Evolutionary conservation across 371 early-diverging fungal species (phyloP).

Genomic region (Circinella umbellata): DNA sequence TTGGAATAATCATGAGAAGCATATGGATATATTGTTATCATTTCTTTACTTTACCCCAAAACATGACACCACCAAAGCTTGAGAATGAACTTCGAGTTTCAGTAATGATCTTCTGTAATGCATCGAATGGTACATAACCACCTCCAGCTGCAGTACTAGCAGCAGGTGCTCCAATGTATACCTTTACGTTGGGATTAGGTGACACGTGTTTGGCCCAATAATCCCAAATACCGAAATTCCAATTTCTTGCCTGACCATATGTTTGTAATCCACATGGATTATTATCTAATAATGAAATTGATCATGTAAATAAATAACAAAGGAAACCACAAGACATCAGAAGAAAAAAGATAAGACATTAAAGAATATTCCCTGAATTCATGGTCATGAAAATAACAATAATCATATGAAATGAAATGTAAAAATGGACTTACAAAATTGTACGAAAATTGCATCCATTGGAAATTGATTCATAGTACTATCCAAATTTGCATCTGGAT

Average conservation of each 20-base stretch:
- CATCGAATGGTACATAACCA: slow-evolving; percentile 51
- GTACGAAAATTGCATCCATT: slow-evolving; percentile 75
- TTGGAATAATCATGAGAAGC: too few species aligned
- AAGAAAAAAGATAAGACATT: too few species aligned
- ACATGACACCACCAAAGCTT: slow-evolving; percentile 71
- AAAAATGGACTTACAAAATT: slow-evolving; percentile 58
- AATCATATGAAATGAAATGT: too few species aligned
- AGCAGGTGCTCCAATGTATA: slow-evolving; percentile 68
- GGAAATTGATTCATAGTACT: slow-evolving; percentile 53
- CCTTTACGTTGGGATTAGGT: slow-evolving; percentile 61
- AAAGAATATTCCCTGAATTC: not conserved
- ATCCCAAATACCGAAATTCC: slow-evolving; percentile 67
- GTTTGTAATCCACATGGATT: slow-evolving; percentile 71
- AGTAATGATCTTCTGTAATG: slow-evolving; percentile 29
- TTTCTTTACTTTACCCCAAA: slow-evolving; percentile 50
- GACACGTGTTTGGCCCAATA: slow-evolving; percentile 64
- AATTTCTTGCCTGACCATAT: slow-evolving; percentile 43
- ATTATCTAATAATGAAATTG: slow-evolving; percentile 50
- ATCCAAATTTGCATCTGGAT: slow-evolving; percentile 68
- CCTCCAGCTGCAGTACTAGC: slow-evolving; percentile 59
- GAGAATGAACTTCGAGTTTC: slow-evolving; percentile 37
- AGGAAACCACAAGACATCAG: too few species aligned
- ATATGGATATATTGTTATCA: too few species aligned
- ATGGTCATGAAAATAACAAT: not conserved
- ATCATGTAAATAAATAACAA: not conserved